Percentiles rank a stretch among this genome's conserved stretches.
phyloP scores from a whole-genome alignment of 164 flowering plant genomes.

The Amborella trichopoda region DNA sequence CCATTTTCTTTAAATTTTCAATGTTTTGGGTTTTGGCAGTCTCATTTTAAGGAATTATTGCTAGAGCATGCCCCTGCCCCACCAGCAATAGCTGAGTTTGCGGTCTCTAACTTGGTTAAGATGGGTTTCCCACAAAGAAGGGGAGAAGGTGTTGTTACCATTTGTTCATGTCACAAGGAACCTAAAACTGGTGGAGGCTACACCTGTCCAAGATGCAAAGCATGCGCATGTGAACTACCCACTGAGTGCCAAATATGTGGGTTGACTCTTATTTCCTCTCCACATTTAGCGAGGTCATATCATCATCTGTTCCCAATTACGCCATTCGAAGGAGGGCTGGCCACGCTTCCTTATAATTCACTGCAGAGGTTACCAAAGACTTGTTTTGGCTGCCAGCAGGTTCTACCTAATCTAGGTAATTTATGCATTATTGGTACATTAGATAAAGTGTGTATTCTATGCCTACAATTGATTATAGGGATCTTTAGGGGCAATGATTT shows the following conservation, averaged over 20 bases:
- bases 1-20: no score
- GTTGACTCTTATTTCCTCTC: conserved; percentile 92
- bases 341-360: conserved; percentile 20
- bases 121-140: conserved; percentile 99
- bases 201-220: conserved; percentile 95
- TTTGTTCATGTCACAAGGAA: conserved; percentile 92
- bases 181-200: conserved; percentile 87
- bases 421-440: no score
- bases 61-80: conserved; percentile 97
- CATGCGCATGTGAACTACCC: conserved; percentile 88
- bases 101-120: conserved; percentile 73
- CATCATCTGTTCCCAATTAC: conserved; percentile 91
- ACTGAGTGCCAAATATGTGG: conserved; percentile 87
- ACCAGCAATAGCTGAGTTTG: conserved; percentile 94
- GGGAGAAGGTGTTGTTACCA: conserved; percentile 77
- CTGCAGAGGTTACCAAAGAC: conserved; percentile 21
- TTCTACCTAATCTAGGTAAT: conserved; percentile 50
- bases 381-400: conserved; percentile 88
- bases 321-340: conserved; percentile 60
- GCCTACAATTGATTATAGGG: no score
- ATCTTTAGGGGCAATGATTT: no score
- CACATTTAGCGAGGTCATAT: conserved; percentile 95
- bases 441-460: no score
- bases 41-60: conserved; percentile 72
- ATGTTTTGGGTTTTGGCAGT: no score